A percentile compares a stretch with the other conserved stretches of the same genome.
Conservation (phyloP, 2,329 filamentous ascomycete species). For the Colletotrichum sp. region DNA sequence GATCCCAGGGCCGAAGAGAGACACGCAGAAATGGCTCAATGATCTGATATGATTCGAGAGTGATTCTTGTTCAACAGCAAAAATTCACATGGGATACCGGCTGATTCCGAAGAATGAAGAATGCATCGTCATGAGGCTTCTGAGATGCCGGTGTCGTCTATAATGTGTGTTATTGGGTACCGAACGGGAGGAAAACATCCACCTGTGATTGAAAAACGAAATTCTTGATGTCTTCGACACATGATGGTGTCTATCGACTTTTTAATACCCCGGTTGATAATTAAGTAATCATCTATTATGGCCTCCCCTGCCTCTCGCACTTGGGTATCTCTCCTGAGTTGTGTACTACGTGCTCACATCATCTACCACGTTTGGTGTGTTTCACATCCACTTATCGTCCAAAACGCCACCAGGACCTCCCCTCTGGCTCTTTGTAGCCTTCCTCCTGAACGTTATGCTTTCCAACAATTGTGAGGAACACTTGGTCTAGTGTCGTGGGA, state of each 20-base stretch:
- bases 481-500: conserved; percentile 87
- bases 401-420: conserved; percentile 21
- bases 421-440: conserved; percentile 48
- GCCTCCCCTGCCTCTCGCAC: background rate
- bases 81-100: background rate
- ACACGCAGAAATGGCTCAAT: background rate
- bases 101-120: background rate
- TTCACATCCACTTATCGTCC: background rate
- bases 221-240: background rate
- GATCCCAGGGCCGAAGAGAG: background rate
- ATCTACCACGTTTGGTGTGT: background rate
- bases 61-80: background rate
- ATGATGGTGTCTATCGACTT: background rate
- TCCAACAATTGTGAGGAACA: conserved; percentile 85
- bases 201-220: background rate
- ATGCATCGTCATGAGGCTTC: background rate
- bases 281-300: background rate
- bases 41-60: background rate
- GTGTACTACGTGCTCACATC: too few relatives aligned
- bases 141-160: background rate
- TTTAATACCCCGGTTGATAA: background rate
- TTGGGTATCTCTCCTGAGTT: background rate
- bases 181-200: background rate
- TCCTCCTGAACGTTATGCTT: conserved; percentile 82
- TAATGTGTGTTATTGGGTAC: background rate